These are phyloP conservation scores for Capillidium rhysosporum DNA, from an alignment of 371 early-diverging fungal species.

Conservation along the genomic window DNA sequence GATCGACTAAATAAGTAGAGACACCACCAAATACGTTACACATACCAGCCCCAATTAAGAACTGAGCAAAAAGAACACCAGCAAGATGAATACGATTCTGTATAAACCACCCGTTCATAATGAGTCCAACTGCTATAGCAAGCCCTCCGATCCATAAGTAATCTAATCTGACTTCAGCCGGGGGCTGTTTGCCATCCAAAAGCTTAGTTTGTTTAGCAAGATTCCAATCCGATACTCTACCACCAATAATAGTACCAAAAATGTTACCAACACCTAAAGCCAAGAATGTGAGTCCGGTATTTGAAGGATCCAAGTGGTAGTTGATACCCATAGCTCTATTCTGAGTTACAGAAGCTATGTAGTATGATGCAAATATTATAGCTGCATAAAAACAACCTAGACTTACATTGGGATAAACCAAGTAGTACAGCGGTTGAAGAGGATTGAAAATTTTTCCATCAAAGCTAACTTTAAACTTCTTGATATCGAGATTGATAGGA, in stretches of 20 bases:
- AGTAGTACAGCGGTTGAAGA: conserved; percentile 16
- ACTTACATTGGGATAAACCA: conserved; percentile 21
- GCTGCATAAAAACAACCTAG: conserved; percentile 24
- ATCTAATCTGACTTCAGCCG: conserved; percentile 15
- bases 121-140: conserved; percentile 17
- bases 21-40: neutral
- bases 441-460: conserved; percentile 9
- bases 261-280: conserved; percentile 26
- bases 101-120: conserved; percentile 24
- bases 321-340: conserved; percentile 13
- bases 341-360: conserved; percentile 19
- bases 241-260: conserved; percentile 19
- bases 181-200: neutral
- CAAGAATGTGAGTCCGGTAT: conserved; percentile 21
- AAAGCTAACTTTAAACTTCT: conserved; percentile 4
- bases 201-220: neutral
- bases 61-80: conserved; percentile 2
- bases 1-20: conserved; percentile 5
- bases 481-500: neutral
- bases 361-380: conserved; percentile 27
- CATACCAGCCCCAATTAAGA: conserved; percentile 1
- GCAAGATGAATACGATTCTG: conserved; percentile 11
- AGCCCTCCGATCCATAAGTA: conserved; percentile 21
- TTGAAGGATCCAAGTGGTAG: conserved; percentile 16
- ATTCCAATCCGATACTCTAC: conserved; percentile 16